Conservation (phyloP, 345 rosid genomes). For the Salix brachista region DNA sequence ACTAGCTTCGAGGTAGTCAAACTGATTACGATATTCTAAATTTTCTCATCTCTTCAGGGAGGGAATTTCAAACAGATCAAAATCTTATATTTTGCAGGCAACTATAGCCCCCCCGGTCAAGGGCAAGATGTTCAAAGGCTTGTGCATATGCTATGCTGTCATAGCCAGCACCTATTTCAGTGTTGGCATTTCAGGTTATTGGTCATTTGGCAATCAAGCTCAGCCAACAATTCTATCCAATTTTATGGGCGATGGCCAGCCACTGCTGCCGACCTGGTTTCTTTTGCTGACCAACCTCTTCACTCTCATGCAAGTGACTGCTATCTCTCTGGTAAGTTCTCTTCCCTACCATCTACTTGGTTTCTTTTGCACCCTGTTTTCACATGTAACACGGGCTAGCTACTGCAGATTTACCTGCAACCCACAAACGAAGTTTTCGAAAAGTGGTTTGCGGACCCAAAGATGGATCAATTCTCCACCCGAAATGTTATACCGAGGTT, state of each 20-base stretch:
- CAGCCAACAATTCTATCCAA: neutral
- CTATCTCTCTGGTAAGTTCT: no score
- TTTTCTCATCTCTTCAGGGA: no score
- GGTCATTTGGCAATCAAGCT: neutral
- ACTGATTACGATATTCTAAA: no score
- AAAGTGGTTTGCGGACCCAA: conserved; percentile 11
- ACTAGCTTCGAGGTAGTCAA: neutral
- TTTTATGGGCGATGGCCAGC: neutral
- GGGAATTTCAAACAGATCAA: neutral
- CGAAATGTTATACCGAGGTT: conserved; percentile 25
- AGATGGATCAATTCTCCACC: conserved; percentile 11
- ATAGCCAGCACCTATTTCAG: conserved; percentile 36
- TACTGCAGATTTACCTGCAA: conserved; percentile 20
- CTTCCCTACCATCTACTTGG: no score
- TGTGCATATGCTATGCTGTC: conserved; percentile 45
- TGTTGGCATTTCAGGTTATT: neutral
- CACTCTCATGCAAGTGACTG: no score
- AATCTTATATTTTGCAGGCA: conserved; percentile 28
- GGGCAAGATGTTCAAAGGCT: conserved; percentile 64
- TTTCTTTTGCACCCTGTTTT: no score
- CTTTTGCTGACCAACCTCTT: neutral
- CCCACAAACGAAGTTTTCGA: conserved; percentile 29
- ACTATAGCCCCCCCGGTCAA: conserved; percentile 54
- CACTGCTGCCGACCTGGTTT: neutral
- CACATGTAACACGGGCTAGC: no score